These are phyloP conservation scores for Cytospora chrysosperma DNA, from an alignment of 2,329 filamentous ascomycete genomes.

Conservation along the genomic window DNA sequence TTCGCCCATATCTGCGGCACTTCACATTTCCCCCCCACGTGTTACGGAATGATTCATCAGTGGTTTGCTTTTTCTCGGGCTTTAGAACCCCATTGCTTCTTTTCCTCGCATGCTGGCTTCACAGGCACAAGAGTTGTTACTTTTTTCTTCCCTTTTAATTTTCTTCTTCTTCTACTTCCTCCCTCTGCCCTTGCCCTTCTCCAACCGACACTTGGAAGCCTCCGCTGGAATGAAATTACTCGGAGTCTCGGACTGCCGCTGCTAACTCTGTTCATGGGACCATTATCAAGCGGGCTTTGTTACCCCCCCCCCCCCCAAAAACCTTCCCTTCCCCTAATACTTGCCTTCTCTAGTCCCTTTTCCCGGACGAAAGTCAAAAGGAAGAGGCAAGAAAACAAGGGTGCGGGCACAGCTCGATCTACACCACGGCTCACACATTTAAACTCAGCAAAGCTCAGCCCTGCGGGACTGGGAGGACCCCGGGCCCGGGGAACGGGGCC, in stretches of 20 bases:
- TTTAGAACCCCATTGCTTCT: constrained; percentile 3
- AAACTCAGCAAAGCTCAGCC: not conserved
- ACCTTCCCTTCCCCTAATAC: too few species aligned
- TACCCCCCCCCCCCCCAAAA: too few species aligned
- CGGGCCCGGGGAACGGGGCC: not conserved
- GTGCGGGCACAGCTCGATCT: not conserved
- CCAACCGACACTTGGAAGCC: not conserved
- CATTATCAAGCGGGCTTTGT: not conserved
- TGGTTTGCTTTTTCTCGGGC: not conserved
- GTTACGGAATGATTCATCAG: constrained; percentile 10
- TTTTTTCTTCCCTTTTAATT: too few species aligned
- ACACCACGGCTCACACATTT: not conserved
- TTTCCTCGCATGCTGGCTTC: constrained; percentile 6
- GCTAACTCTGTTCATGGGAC: not conserved
- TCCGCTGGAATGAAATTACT: not conserved
- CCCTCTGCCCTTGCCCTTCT: not conserved
- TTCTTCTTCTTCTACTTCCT: not conserved
- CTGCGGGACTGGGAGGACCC: not conserved
- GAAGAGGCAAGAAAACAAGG: too few species aligned
- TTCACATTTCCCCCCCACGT: constrained; percentile 1
- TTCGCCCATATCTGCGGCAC: not conserved
- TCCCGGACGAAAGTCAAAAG: not conserved
- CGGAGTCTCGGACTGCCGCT: not conserved
- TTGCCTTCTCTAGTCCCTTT: too few species aligned
- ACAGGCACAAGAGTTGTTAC: not conserved